phyloP scores from a whole-genome alignment of 176 grass and related monocot genomes.

The Avena eriantha region DNA sequence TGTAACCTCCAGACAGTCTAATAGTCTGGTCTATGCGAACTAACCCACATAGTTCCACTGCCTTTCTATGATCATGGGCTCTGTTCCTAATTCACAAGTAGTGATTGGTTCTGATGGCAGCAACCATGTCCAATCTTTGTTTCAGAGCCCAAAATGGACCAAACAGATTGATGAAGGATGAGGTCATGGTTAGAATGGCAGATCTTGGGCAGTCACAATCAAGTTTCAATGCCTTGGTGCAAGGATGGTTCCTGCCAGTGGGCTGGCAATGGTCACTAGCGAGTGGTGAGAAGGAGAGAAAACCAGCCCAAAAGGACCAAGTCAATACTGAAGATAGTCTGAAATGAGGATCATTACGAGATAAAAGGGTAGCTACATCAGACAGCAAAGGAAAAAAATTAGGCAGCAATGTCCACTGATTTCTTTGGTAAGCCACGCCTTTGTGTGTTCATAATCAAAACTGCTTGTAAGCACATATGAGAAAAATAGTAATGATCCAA shows the following conservation, averaged over 20 bases:
- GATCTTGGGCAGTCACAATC: neutral
- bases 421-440: neutral
- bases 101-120: neutral
- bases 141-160: neutral
- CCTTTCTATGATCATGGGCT: neutral
- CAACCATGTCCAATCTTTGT: neutral
- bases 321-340: neutral
- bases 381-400: neutral
- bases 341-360: neutral
- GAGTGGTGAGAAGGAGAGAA: slow-evolving; percentile 1
- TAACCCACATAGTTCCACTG: neutral
- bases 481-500: neutral
- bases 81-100: slow-evolving; percentile 18
- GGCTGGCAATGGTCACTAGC: neutral
- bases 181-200: slow-evolving; percentile 2
- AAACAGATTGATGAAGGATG: slow-evolving; percentile 7
- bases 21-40: slow-evolving; percentile 15
- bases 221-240: neutral
- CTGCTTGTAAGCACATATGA: neutral
- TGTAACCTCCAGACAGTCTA: neutral
- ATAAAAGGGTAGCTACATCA: neutral
- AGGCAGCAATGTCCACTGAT: neutral
- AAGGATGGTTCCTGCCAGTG: neutral
- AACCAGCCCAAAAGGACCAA: neutral
- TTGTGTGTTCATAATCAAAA: slow-evolving; percentile 2